Percentiles rank a stretch among this genome's conserved stretches.
These are phyloP conservation scores for Apostasia shenzhenica DNA, from an alignment of 106 monocot species.

Conservation along the genomic window DNA sequence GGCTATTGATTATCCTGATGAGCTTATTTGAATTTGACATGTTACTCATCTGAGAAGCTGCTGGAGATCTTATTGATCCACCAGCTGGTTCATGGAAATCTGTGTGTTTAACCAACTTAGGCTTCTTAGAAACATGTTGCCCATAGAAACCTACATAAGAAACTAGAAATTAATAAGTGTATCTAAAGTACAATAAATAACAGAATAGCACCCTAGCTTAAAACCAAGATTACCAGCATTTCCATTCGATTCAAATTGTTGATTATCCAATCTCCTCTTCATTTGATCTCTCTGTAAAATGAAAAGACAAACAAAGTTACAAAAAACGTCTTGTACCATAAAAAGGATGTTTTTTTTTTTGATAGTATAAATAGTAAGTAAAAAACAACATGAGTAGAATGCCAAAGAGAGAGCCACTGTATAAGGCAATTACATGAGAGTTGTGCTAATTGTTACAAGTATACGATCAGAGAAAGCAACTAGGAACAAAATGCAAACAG, in stretches of 20 bases:
- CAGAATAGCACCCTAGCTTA: background rate
- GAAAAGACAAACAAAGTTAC: conserved; percentile 3
- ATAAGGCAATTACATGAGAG: too few relatives aligned
- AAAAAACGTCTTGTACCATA: background rate
- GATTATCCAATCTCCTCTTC: conserved; percentile 63
- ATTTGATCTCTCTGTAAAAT: conserved; percentile 56
- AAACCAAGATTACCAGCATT: conserved; percentile 38
- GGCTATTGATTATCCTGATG: conserved; percentile 67
- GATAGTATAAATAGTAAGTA: background rate
- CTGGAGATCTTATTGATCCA: conserved; percentile 68
- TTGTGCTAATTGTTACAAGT: too few relatives aligned
- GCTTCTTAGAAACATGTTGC: conserved; percentile 65
- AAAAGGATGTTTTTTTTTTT: background rate
- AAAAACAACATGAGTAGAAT: background rate
- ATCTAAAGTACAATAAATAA: background rate
- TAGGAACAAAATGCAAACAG: too few relatives aligned
- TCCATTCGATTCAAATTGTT: conserved; percentile 69
- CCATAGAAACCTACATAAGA: conserved; percentile 42
- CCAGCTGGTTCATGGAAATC: conserved; percentile 44
- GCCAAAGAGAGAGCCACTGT: background rate
- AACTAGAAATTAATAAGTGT: background rate
- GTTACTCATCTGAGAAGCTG: conserved; percentile 91
- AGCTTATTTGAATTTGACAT: conserved; percentile 85
- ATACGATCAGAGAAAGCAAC: too few relatives aligned
- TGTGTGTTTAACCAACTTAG: conserved; percentile 54